Percentiles rank a stretch among this genome's conserved stretches.
Evolutionary conservation across 1,139 yeast species (phyloP).

Genomic region (Nakaseomyces sp.): DNA sequence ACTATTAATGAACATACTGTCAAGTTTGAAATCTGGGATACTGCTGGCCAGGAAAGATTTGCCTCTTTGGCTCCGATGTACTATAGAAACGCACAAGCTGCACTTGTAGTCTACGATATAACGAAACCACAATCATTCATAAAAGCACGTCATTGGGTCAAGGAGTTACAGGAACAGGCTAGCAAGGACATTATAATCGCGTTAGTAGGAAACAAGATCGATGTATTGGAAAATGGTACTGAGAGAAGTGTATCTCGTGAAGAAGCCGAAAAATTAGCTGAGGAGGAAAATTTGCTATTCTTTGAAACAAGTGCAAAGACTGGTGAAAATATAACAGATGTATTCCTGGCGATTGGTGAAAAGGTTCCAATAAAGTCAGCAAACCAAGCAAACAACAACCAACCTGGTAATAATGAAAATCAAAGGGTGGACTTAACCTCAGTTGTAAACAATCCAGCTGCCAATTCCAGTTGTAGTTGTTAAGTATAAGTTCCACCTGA

Average conservation of each 20-base stretch:
- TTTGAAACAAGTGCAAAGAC: slow-evolving; percentile 95
- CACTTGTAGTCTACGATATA: slow-evolving; percentile 89
- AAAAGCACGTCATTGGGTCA: slow-evolving; percentile 99
- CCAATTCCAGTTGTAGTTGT: slow-evolving; percentile 7
- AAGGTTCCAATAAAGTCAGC: slow-evolving; percentile 28
- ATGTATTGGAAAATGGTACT: slow-evolving; percentile 43
- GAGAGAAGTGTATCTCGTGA: slow-evolving; percentile 76
- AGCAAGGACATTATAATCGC: slow-evolving; percentile 86
- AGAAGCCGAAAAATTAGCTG: slow-evolving; percentile 75
- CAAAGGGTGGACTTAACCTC: slow-evolving; percentile 7
- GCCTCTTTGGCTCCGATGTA: slow-evolving; percentile 97
- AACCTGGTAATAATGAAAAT: slow-evolving; percentile 1
- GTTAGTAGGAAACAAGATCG: slow-evolving; percentile 85
- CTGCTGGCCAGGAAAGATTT: slow-evolving; percentile 97
- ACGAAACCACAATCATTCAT: slow-evolving; percentile 96
- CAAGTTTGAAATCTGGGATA: slow-evolving; percentile 97
- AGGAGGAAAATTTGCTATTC: slow-evolving; percentile 79
- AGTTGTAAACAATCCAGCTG: slow-evolving; percentile 2
- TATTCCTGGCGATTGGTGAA: slow-evolving; percentile 81
- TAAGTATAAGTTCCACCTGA: neutral
- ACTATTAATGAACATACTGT: slow-evolving; percentile 83
- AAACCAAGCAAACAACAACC: slow-evolving; percentile 8
- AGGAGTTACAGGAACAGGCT: slow-evolving; percentile 93
- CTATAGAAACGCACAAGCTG: slow-evolving; percentile 97
- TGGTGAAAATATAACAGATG: slow-evolving; percentile 84